Evolutionary conservation across 257 asterid genomes (phyloP), one percentile per base, ranked within the genome.

Genomic region (Ilex asprella): DNA sequence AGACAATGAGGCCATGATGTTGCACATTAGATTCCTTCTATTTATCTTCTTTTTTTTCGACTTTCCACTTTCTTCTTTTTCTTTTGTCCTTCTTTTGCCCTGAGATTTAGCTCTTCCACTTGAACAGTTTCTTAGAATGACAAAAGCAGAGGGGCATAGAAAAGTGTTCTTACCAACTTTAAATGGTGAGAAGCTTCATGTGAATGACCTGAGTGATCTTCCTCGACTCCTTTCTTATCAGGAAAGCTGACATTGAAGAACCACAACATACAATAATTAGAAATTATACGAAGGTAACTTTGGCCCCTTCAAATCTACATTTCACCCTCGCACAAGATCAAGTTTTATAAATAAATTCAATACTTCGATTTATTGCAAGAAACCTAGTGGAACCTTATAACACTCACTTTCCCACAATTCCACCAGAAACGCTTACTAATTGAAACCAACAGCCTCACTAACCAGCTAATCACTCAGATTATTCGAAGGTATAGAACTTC

Each of bases 231-330:
- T 65, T 76, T 67, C 70, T 66, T 81, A 61, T 77, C 87, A 5
- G 89, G 96, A 63, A 81, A 76, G 78, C 96, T 91, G 89, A 65
- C 66, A 77, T 67, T 56, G 59, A 64, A 70, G 65, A 51, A 63
- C 66, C 56, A 53, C 53, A 63, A 43, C 41, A 60, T 75, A 63
- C 21, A 65, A 54, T 12, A 10, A 46, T 46, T 11, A 46, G 52
- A 46, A 46, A 46, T 46, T 46, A 14, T 4, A 3, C 4, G 52
- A 46, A 1, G 10, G 13, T 12, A 46, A 10, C 52, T 5, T 46
- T 46, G 14, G 52, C 52, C 52, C 6, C 15, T 5, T 46, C 52
- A 1, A 35, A 46, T 46, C 52, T 5, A 46, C 10, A 46, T 46
- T 46, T 46, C 52, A 6, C n/a, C 14, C 13, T 35, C 8, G 41